Conservation (phyloP, 2,329 filamentous ascomycete species). For the Sporothrix schenckii region DNA sequence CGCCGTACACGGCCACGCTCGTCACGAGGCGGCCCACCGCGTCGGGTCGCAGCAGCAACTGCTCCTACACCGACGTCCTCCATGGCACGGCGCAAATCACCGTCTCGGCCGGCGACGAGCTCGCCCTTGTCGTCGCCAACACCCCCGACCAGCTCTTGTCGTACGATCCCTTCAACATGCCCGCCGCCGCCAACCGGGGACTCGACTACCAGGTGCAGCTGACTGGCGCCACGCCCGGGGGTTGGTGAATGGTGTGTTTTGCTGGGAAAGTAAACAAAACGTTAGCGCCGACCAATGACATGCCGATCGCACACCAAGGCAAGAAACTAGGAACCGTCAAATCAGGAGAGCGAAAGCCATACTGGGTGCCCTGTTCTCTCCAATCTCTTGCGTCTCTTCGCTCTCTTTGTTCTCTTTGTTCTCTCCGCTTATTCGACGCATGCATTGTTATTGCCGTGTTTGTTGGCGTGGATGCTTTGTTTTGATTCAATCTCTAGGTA, state of each 20-base stretch:
- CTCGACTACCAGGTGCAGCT: conserved; percentile 47
- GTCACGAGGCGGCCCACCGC: not conserved
- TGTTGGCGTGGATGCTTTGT: too few relatives aligned
- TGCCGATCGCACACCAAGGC: conserved; percentile 12
- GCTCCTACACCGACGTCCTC: not conserved
- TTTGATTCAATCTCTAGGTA: too few relatives aligned
- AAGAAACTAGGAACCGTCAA: not conserved
- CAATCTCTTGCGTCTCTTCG: not conserved
- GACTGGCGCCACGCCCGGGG: conserved; percentile 40
- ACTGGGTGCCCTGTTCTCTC: too few relatives aligned
- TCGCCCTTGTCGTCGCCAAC: conserved; percentile 52
- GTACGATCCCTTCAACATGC: conserved; percentile 49
- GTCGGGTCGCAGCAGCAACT: not conserved
- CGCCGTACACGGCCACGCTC: not conserved
- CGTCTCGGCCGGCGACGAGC: conserved; percentile 45
- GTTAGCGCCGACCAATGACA: conserved; percentile 13
- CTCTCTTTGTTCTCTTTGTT: not conserved
- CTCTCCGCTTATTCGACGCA: too few relatives aligned
- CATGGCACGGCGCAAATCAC: not conserved
- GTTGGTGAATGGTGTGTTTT: not conserved
- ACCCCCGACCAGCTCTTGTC: conserved; percentile 49
- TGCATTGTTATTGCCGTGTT: not conserved
- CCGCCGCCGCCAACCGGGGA: conserved; percentile 40
- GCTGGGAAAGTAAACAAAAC: conserved; percentile 14
- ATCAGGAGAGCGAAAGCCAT: not conserved